phyloP scores from a whole-genome alignment of 1,284 basidiomycete species.

The Bothia castanella region DNA sequence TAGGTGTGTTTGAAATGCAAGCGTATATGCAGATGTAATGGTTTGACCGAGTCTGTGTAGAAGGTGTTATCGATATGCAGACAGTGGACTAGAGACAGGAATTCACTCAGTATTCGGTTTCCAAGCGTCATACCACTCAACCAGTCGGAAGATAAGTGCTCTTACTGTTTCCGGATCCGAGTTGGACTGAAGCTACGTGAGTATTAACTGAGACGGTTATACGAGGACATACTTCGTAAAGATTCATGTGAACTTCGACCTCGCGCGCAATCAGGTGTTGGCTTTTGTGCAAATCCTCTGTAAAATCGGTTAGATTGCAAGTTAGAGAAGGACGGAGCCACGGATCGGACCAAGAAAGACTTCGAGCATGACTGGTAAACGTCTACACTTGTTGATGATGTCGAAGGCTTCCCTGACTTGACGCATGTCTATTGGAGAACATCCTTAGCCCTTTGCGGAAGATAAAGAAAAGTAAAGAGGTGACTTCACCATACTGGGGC shows the following conservation, averaged over 20 bases:
- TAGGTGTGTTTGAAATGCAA: constrained; percentile 66
- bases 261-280: constrained; percentile 59
- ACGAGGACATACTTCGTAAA: constrained; percentile 52
- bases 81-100: neutral
- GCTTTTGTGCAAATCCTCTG: constrained; percentile 61
- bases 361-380: constrained; percentile 60
- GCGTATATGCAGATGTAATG: constrained; percentile 56
- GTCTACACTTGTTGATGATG: constrained; percentile 50
- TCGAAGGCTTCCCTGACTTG: constrained; percentile 52
- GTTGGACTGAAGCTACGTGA: constrained; percentile 37
- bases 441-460: neutral
- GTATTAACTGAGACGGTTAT: constrained; percentile 1
- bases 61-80: constrained; percentile 11
- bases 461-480: neutral
- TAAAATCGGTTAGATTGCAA: constrained; percentile 3
- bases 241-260: constrained; percentile 51
- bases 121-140: constrained; percentile 69
- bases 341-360: constrained; percentile 55
- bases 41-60: constrained; percentile 54
- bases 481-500: constrained; percentile 38
- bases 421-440: constrained; percentile 41
- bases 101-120: constrained; percentile 54
- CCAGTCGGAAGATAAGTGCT: constrained; percentile 50
- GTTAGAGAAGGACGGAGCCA: neutral
- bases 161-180: constrained; percentile 48